These are phyloP conservation scores for Paramecium bursaria DNA, from an alignment of 73 alveolate genomes.

Conservation along the genomic window DNA sequence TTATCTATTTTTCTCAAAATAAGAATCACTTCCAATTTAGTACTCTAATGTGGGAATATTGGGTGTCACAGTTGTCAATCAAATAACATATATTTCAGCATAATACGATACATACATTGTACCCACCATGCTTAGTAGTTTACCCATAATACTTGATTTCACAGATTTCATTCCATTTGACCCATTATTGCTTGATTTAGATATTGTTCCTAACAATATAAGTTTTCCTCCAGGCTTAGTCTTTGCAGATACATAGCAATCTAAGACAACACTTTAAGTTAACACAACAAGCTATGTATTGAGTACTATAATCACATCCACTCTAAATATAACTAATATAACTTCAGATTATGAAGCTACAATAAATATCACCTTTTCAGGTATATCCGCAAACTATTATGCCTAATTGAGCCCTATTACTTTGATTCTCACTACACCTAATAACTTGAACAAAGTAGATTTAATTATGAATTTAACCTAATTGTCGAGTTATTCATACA, in stretches of 20 bases:
- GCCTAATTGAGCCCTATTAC: background rate
- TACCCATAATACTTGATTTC: slow-evolving; percentile 36
- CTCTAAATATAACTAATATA: background rate
- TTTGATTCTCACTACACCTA: background rate
- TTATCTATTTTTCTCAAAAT: slow-evolving; percentile 24
- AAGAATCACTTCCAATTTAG: background rate
- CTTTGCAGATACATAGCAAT: background rate
- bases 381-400: slow-evolving; percentile 28
- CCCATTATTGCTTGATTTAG: slow-evolving; percentile 26
- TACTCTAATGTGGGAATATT: slow-evolving; percentile 35
- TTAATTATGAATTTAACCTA: background rate
- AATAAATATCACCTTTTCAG: slow-evolving; percentile 11
- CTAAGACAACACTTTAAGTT: slow-evolving; percentile 5
- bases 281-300: background rate
- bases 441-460: background rate
- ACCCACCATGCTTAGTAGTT: background rate
- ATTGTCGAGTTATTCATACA: slow-evolving; percentile 32
- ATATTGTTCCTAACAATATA: slow-evolving; percentile 2
- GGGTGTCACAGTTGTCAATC: background rate
- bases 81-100: background rate
- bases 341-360: background rate
- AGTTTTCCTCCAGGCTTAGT: slow-evolving; percentile 10
- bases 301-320: background rate
- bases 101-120: slow-evolving; percentile 1
- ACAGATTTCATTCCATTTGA: slow-evolving; percentile 35